Base-by-base conservation (phyloP, 371 early-diverging fungal species). In the Capillidium heterosporum region DNA sequence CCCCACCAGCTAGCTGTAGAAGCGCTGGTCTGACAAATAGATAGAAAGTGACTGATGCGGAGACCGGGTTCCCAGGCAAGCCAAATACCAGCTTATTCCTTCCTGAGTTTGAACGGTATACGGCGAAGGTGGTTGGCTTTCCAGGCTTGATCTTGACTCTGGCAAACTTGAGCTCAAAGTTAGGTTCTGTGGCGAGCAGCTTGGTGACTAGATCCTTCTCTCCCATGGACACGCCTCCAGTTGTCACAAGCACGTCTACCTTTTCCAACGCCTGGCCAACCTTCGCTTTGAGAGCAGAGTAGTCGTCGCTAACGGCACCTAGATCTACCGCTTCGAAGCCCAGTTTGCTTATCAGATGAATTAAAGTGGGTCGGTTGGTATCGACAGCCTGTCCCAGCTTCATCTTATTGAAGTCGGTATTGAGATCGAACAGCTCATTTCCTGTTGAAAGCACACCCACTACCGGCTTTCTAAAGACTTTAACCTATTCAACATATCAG, bases 181-280 rank as follows among this genome's bases (percentile, higher is more conserved):
- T 75, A 15, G 90, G 59, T 19, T 72, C 73, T 51, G 80, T 78
- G 59, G 87, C 87, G 11, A 92, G 63, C 0, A 87, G 81, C 1
- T 88, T 81, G 58, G 91, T 91, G 59, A 95, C 71, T 41, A 85
- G 75, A 67, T 95, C 95, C 40, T 80, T 73, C 67, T 95, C 92
- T 26, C 93, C 93, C 95, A 95, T 95, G 1, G 89, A 88, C 0
- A 91, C 93, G 1, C 92, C 95, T 27, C 95, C 95, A 0, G 91
- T 89, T 1, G 87, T 85, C 23, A 92, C 75, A 0, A 95, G 53
- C 0, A 90, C 87, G 60, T 92, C 85, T 8, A 78, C 76, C 21
- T 74, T 60, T 0, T 65, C 61, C n/a, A 85, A 59, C 0, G 82
- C 84, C 24, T 65, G 58, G 2, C 61, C 61, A 1, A 88, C 49